Evolutionary conservation across 2,329 filamentous ascomycete species (phyloP), one percentile per base, ranked within the genome.

Genomic region (Fusarium anthophilum): DNA sequence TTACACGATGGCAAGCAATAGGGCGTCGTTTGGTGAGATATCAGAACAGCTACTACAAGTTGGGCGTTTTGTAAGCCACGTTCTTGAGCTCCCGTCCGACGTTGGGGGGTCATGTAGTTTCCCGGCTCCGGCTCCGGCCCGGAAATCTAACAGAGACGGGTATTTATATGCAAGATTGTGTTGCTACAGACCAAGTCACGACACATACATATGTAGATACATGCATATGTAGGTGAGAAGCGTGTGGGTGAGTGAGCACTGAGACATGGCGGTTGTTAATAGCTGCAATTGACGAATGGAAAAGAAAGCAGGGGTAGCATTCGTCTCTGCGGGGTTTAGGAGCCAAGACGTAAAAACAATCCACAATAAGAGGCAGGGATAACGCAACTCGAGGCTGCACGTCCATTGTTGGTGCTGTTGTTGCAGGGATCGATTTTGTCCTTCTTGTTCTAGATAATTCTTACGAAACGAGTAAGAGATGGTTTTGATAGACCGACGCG

Each of bases 271-370:
- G 43, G 44, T 44, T 45, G 54, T 59, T 68, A 57, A 70, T 58
- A 53, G 30, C 17, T 69, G 47, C 59, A 59, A 74, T 69, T 72
- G 72, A 47, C 72, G 62, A 74, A 73, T 73, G 48, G 59, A 28
- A 66, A 48, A 48, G 30, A 30, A 48, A 47, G 55, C 37, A 58
- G 44, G 44, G 28, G 39, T 55, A 50, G 43, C 41, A 15, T 48
- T 43, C n/a, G 54, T 53, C 47, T 72, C 37, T 72, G 70, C 39
- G 70, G 70, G 70, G 70, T 28, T 41, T 45, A 56, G 15, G 32
- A 59, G 66, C 53, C 59, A 70, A 59, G 59, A 70, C 45, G 47
- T 43, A 47, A 53, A 53, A 45, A 39, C 14, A 30, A 53, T 69
- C 44, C 50, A 69, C 35, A 55, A 59, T 51, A 9, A 32, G 30